Evolutionary conservation across 306 rosid genomes (phyloP), one percentile per base, ranked within the genome.

Genomic region (Prunus armeniaca): DNA sequence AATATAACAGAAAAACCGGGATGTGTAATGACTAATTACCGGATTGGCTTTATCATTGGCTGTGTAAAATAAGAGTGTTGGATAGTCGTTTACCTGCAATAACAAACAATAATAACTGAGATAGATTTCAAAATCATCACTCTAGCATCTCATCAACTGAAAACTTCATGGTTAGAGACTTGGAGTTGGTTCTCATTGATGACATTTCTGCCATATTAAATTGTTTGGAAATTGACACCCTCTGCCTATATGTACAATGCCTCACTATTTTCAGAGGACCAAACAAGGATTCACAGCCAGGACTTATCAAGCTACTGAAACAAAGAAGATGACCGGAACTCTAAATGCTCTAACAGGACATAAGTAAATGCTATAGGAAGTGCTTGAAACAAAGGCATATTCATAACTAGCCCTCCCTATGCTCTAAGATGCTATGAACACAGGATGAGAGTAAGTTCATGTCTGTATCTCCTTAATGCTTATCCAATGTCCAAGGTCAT

Each of bases 11-110:
- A 15, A 24, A 25, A 41, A 25, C 9, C n/a, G 22, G 46, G 9
- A 22, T 20, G 38, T 12, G 6, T 5, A 8, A 46, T 80, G 60
- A 28, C 55, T 78, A 81, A 28, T 88, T 89, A 95, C 99, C 84
- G 93, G 99, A 77, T 87, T 88, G 19, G 82, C 71, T 89, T 91
- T 95, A 71, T 95, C 87, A 52, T 74, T 72, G 38, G 86, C 91
- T 74, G 81, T 73, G 81, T 84, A 90, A 17, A 90, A 89, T 38
- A 95, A 30, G 68, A 95, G 93, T 3, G 98, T 81, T 61, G 99
- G 98, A 77, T 86, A 95, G 66, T 92, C 92, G 62, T 87, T 78
- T 72, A 89, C 93, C 98, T 95, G 89, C 74, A 65, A 65, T 20
- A 58, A 34, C 74, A 76, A 75, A 74, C 49, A 28, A 55, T 47